phyloP scores from a whole-genome alignment of 1,284 basidiomycete genomes.

The Fomitiporia mediterranea region DNA sequence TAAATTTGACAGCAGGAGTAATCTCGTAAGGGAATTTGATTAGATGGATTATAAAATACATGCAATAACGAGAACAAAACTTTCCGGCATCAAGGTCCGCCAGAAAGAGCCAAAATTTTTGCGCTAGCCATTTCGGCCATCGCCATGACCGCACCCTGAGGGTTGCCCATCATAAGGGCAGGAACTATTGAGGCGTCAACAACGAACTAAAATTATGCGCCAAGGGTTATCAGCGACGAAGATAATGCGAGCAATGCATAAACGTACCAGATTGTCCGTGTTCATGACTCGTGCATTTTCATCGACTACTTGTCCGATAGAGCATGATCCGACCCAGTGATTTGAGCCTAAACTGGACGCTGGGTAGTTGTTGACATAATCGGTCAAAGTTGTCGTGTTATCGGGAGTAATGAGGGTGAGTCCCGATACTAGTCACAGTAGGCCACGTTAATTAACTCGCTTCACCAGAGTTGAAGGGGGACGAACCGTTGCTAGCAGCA shows the following conservation, averaged over 20 bases:
- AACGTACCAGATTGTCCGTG: slow-evolving; percentile 51
- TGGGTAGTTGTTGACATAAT: slow-evolving; percentile 50
- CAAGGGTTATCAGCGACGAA: not conserved
- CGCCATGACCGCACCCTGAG: slow-evolving; percentile 50
- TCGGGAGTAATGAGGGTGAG: slow-evolving; percentile 57
- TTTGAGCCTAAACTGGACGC: slow-evolving; percentile 48
- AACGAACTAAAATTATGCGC: slow-evolving; percentile 30
- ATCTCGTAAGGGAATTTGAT: too few species aligned
- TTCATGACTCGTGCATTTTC: slow-evolving; percentile 51
- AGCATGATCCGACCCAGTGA: slow-evolving; percentile 50
- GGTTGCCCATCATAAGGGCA: slow-evolving; percentile 48
- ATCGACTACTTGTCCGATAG: slow-evolving; percentile 45
- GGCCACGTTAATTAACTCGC: not conserved
- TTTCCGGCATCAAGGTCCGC: slow-evolving; percentile 37
- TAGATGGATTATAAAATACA: slow-evolving; percentile 1
- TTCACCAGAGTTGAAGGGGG: not conserved
- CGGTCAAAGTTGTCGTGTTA: slow-evolving; percentile 45
- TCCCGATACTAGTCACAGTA: slow-evolving; percentile 35
- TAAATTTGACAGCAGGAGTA: too few species aligned
- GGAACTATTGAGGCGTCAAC: slow-evolving; percentile 39
- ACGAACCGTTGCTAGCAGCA: slow-evolving; percentile 37
- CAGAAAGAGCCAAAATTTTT: slow-evolving; percentile 49
- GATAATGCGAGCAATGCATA: slow-evolving; percentile 5
- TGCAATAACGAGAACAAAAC: not conserved
- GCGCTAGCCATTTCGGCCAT: slow-evolving; percentile 50